A percentile compares a stretch with the other conserved stretches of the same genome.
phyloP scores from a whole-genome alignment of 2,329 filamentous ascomycete species.

The Endoconidiophora polonica region DNA sequence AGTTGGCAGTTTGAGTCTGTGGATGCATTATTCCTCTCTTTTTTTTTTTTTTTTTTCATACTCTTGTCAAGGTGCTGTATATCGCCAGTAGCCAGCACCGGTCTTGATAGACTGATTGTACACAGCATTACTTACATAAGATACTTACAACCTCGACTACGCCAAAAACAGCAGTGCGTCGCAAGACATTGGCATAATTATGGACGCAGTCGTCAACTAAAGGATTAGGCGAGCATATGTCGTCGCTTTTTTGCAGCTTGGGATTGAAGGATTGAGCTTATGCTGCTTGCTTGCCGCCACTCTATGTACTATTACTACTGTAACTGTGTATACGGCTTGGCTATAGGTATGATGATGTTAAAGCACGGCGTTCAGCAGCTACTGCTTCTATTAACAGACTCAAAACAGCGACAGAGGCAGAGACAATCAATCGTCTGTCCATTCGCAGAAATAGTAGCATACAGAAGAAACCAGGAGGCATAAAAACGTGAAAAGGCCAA shows the following conservation, averaged over 20 bases:
- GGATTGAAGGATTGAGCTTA: neutral
- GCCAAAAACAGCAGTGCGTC: too few species aligned
- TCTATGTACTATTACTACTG: neutral
- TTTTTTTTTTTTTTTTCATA: too few species aligned
- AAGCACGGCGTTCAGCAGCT: too few species aligned
- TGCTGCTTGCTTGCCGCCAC: too few species aligned
- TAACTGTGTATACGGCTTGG: neutral
- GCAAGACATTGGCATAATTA: neutral
- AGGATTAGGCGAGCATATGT: conserved; percentile 4
- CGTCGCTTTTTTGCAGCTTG: conserved; percentile 1
- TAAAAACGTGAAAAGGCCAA: neutral
- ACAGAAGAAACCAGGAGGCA: neutral
- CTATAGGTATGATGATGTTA: neutral
- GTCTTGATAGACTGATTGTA: too few species aligned
- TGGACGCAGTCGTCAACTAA: neutral
- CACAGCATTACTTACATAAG: too few species aligned
- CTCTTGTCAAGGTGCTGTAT: too few species aligned
- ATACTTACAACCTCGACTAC: too few species aligned
- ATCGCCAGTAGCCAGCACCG: too few species aligned
- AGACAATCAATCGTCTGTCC: neutral
- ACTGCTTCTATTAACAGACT: too few species aligned
- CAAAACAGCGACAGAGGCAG: neutral
- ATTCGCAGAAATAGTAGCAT: neutral
- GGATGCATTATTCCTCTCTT: too few species aligned
- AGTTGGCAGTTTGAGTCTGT: too few species aligned